A percentile compares a stretch with the other conserved stretches of the same genome.
These are phyloP conservation scores for Myxozyma neglecta DNA, from an alignment of 805 yeast species.

Conservation along the genomic window DNA sequence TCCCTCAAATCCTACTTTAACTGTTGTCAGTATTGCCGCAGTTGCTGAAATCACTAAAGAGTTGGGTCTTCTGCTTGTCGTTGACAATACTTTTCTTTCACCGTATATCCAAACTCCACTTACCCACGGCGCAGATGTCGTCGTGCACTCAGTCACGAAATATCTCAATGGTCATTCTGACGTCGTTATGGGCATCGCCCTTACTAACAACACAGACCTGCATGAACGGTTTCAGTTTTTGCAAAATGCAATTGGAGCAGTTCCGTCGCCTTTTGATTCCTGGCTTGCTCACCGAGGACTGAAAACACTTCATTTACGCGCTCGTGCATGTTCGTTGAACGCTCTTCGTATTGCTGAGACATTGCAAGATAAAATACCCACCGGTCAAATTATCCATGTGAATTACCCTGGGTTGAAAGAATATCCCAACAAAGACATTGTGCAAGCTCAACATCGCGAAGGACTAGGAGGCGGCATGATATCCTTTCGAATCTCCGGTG, in stretches of 20 bases:
- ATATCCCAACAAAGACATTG: conserved; percentile 52
- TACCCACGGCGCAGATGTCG: conserved; percentile 79
- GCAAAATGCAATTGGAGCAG: conserved; percentile 86
- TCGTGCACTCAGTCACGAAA: conserved; percentile 85
- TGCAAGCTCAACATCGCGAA: conserved; percentile 73
- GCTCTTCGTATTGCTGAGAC: conserved; percentile 72
- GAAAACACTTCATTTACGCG: conserved; percentile 81
- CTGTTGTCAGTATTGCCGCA: conserved; percentile 69
- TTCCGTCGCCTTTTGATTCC: conserved; percentile 86
- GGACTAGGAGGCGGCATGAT: conserved; percentile 91
- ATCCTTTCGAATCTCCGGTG: conserved; percentile 82
- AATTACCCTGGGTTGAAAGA: conserved; percentile 81
- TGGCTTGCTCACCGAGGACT: conserved; percentile 93
- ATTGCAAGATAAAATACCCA: conserved; percentile 45
- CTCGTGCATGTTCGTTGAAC: conserved; percentile 61
- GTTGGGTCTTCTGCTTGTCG: conserved; percentile 58
- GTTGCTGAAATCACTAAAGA: conserved; percentile 57
- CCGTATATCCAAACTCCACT: conserved; percentile 87
- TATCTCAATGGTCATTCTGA: conserved; percentile 92
- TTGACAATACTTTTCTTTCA: conserved; percentile 85
- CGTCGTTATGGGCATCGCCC: conserved; percentile 82
- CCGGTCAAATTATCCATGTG: conserved; percentile 60
- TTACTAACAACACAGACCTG: conserved; percentile 60
- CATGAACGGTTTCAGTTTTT: conserved; percentile 68
- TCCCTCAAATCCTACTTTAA: conserved; percentile 84